phyloP scores from a whole-genome alignment of 495 filamentous ascomycete species.

The Cercophora scortea region DNA sequence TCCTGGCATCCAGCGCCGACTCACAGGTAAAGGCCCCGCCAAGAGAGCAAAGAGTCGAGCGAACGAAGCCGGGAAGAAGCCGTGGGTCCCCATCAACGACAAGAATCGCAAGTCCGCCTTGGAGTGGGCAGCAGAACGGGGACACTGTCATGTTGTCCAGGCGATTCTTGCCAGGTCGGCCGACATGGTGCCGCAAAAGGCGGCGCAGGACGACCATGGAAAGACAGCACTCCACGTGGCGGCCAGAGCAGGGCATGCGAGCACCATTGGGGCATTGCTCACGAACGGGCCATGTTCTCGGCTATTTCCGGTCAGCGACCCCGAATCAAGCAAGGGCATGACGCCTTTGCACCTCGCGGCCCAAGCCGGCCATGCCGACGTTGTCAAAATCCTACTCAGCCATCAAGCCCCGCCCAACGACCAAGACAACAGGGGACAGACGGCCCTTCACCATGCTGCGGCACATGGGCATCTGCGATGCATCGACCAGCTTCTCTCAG shows the following conservation, averaged over 20 bases:
- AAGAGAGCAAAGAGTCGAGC: too few species aligned
- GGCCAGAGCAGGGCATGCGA: neutral
- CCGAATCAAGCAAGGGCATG: neutral
- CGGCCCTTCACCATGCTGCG: neutral
- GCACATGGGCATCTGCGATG: neutral
- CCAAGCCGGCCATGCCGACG: neutral
- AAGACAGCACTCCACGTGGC: neutral
- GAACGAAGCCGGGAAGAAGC: too few species aligned
- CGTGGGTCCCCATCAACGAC: neutral
- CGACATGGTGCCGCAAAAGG: neutral
- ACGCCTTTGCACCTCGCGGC: neutral
- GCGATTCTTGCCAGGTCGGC: neutral
- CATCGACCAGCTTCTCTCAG: neutral
- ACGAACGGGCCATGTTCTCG: neutral
- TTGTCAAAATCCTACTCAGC: neutral
- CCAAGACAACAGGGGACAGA: neutral
- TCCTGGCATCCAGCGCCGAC: neutral
- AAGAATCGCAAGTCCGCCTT: neutral
- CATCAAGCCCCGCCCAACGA: neutral
- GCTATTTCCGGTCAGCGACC: neutral
- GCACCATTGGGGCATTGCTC: neutral
- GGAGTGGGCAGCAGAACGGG: neutral
- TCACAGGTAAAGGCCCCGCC: neutral
- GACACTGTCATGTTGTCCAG: neutral
- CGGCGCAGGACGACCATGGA: neutral